Base-by-base conservation (phyloP, 257 asterid genomes). In the Ocimum tenuiflorum region DNA sequence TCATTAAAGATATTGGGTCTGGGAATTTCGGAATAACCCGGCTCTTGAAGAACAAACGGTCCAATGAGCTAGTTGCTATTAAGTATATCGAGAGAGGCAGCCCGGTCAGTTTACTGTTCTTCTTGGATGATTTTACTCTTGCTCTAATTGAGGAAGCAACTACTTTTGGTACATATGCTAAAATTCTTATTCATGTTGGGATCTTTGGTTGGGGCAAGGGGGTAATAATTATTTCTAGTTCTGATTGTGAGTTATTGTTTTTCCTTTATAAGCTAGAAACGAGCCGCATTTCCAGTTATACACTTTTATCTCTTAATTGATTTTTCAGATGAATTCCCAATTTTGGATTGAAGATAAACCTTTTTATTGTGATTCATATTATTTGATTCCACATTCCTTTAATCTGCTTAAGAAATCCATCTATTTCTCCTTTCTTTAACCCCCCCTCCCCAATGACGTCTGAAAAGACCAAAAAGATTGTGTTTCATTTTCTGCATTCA, bases 61-160 rank as follows among this genome's bases (percentile, higher is more conserved):
- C 60, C n/a, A 50, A 68, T 46, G 67, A 57, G 67, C 73, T 2
- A 31, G 66, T 68, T 57, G 73, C 73, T 46, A 33, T 68, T 31
- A 68, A 68, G 35, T 68, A 68, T 42, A 68, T 68, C n/a, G 60
- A 46, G 60, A 57, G 73, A 68, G 73, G 73, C 51, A 1, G 1
- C 73, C 18, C 51, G 73, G 73, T 68, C 67, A 68, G 73, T 68
- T 48, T 49, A 49, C 38, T 20, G 8, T 8, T 52, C 53, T 47
- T 33, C 36, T 57, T 11, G 8, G 43, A 52, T n/a, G 11, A 13
- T 29, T 11, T 19, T 31, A n/a, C 10, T 65, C 36, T 15, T 45
- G 31, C 46, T 68, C 36, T 57, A 29, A 47, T 46, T n/a, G 20
- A 31, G 36, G 50, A 57, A 45, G 19, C 41, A 45, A 45, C 13